phyloP scores from a whole-genome alignment of 306 rosid genomes.

The Cicer arietinum region DNA sequence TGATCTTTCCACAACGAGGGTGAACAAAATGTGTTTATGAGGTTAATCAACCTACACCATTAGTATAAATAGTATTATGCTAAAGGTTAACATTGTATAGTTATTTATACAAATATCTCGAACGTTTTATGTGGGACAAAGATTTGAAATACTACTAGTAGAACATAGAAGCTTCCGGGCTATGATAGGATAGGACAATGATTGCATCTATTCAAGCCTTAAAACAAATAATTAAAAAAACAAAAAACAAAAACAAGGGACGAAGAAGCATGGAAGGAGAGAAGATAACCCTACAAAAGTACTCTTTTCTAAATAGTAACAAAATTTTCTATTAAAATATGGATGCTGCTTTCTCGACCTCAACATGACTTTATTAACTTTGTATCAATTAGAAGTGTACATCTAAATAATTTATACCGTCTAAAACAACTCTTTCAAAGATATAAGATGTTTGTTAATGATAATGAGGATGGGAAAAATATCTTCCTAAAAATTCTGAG shows the following conservation, averaged over 20 bases:
- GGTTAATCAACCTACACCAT: too few relatives aligned
- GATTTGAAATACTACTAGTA: background rate
- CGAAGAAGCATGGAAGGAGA: conserved; percentile 7
- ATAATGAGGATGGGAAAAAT: too few relatives aligned
- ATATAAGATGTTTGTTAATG: too few relatives aligned
- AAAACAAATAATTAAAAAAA: background rate
- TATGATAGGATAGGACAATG: conserved; percentile 32
- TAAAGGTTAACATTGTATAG: too few relatives aligned
- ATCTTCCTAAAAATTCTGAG: background rate
- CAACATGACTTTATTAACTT: too few relatives aligned
- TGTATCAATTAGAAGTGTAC: too few relatives aligned
- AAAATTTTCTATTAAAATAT: background rate
- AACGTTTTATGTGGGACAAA: conserved; percentile 30
- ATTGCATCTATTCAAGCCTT: conserved; percentile 21
- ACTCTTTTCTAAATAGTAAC: conserved; percentile 22
- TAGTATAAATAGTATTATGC: too few relatives aligned
- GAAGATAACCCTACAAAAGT: conserved; percentile 37
- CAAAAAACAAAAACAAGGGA: background rate
- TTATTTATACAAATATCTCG: conserved; percentile 10
- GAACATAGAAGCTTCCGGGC: conserved; percentile 41
- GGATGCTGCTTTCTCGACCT: too few relatives aligned
- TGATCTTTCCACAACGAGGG: background rate
- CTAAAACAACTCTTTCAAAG: too few relatives aligned
- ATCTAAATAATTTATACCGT: too few relatives aligned
- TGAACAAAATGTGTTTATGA: background rate